Conservation (phyloP, 2,329 filamentous ascomycete genomes). For the Pseudogymnoascus sp. region DNA sequence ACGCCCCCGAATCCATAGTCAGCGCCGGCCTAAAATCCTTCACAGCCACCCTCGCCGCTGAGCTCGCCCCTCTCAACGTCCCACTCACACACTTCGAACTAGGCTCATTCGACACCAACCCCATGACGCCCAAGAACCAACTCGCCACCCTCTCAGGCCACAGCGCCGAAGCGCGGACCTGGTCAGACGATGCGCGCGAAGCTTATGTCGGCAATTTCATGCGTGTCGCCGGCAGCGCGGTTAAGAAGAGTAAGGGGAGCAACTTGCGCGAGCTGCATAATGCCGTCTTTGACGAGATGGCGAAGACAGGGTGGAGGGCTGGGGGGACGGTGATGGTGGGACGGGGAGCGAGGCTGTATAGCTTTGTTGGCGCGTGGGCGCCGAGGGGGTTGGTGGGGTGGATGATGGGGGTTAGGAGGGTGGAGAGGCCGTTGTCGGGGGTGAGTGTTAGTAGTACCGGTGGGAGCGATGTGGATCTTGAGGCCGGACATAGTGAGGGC, state of each 20-base stretch:
- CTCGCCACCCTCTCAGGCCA: slow-evolving; percentile 36
- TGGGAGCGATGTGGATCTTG: slow-evolving; percentile 4
- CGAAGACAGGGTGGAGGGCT: slow-evolving; percentile 47
- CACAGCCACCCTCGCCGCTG: slow-evolving; percentile 69
- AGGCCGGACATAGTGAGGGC: background rate
- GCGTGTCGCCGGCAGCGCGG: slow-evolving; percentile 45
- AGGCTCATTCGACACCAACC: slow-evolving; percentile 77
- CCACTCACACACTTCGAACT: slow-evolving; percentile 83
- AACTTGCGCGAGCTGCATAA: slow-evolving; percentile 74
- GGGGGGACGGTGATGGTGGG: slow-evolving; percentile 69
- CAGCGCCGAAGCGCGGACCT: slow-evolving; percentile 50
- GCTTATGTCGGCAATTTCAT: slow-evolving; percentile 59
- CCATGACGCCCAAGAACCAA: slow-evolving; percentile 37
- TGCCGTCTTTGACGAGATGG: slow-evolving; percentile 83
- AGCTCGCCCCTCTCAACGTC: slow-evolving; percentile 69
- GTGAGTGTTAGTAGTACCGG: slow-evolving; percentile 1
- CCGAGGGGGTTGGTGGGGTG: slow-evolving; percentile 74
- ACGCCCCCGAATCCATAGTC: slow-evolving; percentile 79
- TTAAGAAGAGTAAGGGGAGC: slow-evolving; percentile 36
- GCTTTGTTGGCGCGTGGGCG: slow-evolving; percentile 73
- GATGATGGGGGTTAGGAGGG: slow-evolving; percentile 78
- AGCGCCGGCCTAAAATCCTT: slow-evolving; percentile 82
- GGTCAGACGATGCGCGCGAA: slow-evolving; percentile 54
- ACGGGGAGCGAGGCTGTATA: slow-evolving; percentile 76
- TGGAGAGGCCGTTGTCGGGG: slow-evolving; percentile 31